Evolutionary conservation across 225 moss, liverwort and hornwort genomes (phyloP).

Genomic region (Antitrichia curtipendula): DNA sequence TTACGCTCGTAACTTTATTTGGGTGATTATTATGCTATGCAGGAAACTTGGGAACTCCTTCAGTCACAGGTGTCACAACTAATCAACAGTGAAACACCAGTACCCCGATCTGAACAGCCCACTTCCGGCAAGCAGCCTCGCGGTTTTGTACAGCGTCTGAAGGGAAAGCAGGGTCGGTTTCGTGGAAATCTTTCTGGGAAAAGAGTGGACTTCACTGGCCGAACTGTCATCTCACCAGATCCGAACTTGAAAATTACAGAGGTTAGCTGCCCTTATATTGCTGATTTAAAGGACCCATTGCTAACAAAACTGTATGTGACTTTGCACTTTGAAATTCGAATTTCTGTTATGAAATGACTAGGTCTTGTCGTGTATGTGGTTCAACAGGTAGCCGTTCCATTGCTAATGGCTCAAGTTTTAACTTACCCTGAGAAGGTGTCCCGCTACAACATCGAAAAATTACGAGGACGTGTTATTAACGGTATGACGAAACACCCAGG

Average conservation of each 20-base stretch:
- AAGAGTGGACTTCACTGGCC: constrained; percentile 92
- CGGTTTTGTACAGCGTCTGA: constrained; percentile 94
- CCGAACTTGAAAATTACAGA: constrained; percentile 96
- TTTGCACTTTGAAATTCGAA: background rate
- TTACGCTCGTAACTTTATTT: background rate
- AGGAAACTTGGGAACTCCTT: constrained; percentile 98
- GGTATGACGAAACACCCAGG: constrained; percentile 96
- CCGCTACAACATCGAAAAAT: constrained; percentile 95
- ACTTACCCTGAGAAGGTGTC: constrained; percentile 98
- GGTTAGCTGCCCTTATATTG: constrained; percentile 24
- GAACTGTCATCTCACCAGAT: constrained; percentile 98
- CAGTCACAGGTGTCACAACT: constrained; percentile 90
- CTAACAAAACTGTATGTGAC: background rate
- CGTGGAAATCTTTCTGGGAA: constrained; percentile 97
- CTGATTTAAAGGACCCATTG: background rate
- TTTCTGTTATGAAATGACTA: background rate
- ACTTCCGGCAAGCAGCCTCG: constrained; percentile 80
- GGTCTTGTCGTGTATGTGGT: background rate
- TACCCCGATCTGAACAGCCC: constrained; percentile 76
- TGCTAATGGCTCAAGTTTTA: constrained; percentile 86
- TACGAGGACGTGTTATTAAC: constrained; percentile 78
- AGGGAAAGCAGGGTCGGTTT: constrained; percentile 96
- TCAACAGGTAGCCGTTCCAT: constrained; percentile 77
- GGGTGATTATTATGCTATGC: constrained; percentile 2
- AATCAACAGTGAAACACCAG: constrained; percentile 88